These are phyloP conservation scores for Marchantia polymorpha DNA, from an alignment of 225 moss, liverwort and hornwort species.

Conservation along the genomic window DNA sequence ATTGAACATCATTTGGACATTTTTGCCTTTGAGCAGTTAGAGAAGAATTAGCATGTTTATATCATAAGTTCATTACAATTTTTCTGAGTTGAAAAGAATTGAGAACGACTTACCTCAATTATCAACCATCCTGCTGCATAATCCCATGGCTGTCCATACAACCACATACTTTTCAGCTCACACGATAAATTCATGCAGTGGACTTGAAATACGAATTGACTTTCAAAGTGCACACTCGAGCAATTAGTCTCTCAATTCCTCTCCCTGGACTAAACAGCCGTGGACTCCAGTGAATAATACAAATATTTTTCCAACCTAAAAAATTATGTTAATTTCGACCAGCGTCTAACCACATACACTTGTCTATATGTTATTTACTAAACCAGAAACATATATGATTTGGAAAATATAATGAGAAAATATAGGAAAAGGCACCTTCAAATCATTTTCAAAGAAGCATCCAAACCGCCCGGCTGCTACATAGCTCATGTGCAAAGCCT, in stretches of 20 bases:
- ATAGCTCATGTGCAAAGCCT: slow-evolving; percentile 68
- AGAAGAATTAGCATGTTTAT: not conserved
- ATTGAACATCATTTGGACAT: not conserved
- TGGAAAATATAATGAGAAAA: not conserved
- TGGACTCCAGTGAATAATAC: not conserved
- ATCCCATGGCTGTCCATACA: slow-evolving; percentile 56
- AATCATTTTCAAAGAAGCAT: slow-evolving; percentile 64
- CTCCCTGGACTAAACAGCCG: no score
- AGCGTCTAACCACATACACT: no score
- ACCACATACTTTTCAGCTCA: not conserved
- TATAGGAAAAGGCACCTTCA: slow-evolving; percentile 42
- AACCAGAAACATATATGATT: not conserved
- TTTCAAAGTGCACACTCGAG: no score
- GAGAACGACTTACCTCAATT: slow-evolving; percentile 42
- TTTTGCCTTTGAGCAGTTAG: not conserved
- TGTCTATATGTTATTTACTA: not conserved
- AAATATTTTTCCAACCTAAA: not conserved
- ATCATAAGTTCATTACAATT: not conserved
- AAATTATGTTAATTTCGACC: not conserved
- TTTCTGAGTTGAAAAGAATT: no score
- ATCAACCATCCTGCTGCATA: slow-evolving; percentile 61
- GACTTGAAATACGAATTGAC: not conserved
- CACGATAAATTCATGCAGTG: no score
- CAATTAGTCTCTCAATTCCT: no score
- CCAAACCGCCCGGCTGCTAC: slow-evolving; percentile 57